Evolutionary conservation across 1,139 yeast species (phyloP).

Genomic region (Pichia sp.): DNA sequence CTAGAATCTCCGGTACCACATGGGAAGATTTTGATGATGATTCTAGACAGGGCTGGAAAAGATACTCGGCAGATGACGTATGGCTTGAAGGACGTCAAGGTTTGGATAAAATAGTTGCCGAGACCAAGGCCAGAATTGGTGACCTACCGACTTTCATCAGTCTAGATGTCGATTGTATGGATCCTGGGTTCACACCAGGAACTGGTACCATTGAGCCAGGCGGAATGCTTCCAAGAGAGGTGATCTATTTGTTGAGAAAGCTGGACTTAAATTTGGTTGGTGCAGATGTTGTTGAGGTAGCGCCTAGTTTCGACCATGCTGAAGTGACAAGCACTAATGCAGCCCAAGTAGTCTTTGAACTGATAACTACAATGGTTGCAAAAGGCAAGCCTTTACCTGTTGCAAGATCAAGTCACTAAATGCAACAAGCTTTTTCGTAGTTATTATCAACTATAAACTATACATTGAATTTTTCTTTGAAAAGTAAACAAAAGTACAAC

Average conservation of each 20-base stretch:
- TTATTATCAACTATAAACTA: not conserved
- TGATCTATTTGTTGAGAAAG: conserved; percentile 55
- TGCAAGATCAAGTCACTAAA: not conserved
- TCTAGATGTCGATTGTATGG: conserved; percentile 76
- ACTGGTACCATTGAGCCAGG: conserved; percentile 85
- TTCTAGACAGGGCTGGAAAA: conserved; percentile 55
- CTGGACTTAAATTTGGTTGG: conserved; percentile 67
- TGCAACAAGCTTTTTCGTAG: not conserved
- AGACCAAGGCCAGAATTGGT: conserved; percentile 44
- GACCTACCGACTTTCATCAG: conserved; percentile 66
- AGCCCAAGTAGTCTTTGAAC: conserved; percentile 68
- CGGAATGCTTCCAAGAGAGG: conserved; percentile 75
- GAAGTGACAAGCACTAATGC: conserved; percentile 75
- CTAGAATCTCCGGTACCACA: conserved; percentile 57
- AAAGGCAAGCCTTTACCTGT: conserved; percentile 35
- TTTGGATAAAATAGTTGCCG: conserved; percentile 46
- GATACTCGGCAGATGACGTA: conserved; percentile 67
- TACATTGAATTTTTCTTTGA: not conserved
- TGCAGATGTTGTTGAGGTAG: conserved; percentile 74
- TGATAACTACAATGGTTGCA: conserved; percentile 70
- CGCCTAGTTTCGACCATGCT: conserved; percentile 68
- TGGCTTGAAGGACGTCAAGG: conserved; percentile 61
- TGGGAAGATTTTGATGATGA: conserved; percentile 61
- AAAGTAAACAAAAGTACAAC: not conserved
- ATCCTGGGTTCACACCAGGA: conserved; percentile 77